Conservation (phyloP, 768 basidiomycete species). For the Tulasnella sp. region DNA sequence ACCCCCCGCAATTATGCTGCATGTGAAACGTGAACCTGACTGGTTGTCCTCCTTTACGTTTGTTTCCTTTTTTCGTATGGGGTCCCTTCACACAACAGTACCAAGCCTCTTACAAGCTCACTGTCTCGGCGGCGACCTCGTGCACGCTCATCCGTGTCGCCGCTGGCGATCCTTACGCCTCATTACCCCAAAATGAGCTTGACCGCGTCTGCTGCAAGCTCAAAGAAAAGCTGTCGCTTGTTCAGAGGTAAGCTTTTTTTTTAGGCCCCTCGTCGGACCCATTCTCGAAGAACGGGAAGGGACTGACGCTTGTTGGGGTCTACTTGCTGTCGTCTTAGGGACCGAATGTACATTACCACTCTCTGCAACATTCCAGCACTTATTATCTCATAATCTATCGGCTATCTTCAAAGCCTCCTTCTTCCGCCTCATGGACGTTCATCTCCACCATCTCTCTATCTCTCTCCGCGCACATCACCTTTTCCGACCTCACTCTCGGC, state of each 20-base stretch:
- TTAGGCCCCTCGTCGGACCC: background rate
- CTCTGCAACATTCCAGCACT: slow-evolving; percentile 24
- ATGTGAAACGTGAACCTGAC: background rate
- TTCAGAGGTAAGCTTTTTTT: slow-evolving; percentile 7
- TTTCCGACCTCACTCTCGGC: background rate
- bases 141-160: slow-evolving; percentile 17
- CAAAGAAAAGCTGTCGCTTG: slow-evolving; percentile 14
- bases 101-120: slow-evolving; percentile 14
- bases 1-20: background rate
- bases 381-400: slow-evolving; percentile 21
- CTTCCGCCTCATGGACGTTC: background rate
- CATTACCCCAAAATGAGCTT: slow-evolving; percentile 10
- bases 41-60: background rate
- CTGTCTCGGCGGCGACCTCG: slow-evolving; percentile 15
- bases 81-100: background rate
- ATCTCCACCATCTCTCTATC: background rate
- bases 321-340: background rate
- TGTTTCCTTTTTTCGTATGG: background rate
- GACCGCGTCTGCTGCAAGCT: slow-evolving; percentile 13
- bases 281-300: background rate
- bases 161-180: slow-evolving; percentile 12
- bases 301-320: background rate
- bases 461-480: background rate
- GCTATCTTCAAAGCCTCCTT: background rate
- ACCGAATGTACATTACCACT: slow-evolving; percentile 19